These are phyloP conservation scores for Alternaria conjuncta DNA, from an alignment of 2,329 filamentous ascomycete genomes.

Conservation along the genomic window DNA sequence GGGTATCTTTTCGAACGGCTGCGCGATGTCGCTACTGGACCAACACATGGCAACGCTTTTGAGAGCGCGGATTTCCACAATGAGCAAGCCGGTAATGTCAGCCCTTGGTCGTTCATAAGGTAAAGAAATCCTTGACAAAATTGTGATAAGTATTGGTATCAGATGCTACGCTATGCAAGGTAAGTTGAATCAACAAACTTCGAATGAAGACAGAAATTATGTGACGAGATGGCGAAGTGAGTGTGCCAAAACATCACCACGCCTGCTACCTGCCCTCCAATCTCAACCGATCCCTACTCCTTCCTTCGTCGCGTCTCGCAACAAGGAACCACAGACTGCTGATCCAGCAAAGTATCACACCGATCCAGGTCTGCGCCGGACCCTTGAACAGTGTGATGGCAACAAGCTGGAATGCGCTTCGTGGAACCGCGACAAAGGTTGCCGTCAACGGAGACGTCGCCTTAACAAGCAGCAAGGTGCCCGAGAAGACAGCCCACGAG, in stretches of 20 bases:
- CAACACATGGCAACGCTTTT: not conserved
- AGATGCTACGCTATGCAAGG: not conserved
- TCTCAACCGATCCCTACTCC: conserved; percentile 39
- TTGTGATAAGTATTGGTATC: not conserved
- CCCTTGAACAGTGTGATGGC: conserved; percentile 57
- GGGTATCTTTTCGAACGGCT: not conserved
- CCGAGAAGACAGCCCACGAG: conserved; percentile 56
- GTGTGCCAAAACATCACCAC: not conserved
- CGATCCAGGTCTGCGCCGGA: conserved; percentile 60
- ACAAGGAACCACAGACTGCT: conserved; percentile 58
- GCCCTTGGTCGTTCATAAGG: not conserved
- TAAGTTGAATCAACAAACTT: not conserved
- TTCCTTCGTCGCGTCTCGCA: conserved; percentile 51
- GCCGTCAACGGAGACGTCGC: conserved; percentile 59
- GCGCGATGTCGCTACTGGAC: not conserved
- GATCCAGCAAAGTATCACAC: conserved; percentile 58
- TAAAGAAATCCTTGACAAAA: not conserved
- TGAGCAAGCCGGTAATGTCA: not conserved
- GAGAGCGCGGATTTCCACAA: not conserved
- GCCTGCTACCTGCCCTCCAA: conserved; percentile 38
- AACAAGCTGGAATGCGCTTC: conserved; percentile 57
- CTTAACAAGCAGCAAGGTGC: conserved; percentile 57
- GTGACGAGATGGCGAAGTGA: not conserved
- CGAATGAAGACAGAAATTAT: not conserved
- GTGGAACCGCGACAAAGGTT: conserved; percentile 58